These are phyloP conservation scores for Skeletonema menzelii DNA, from an alignment of 108 stramenopile species.

Conservation along the genomic window DNA sequence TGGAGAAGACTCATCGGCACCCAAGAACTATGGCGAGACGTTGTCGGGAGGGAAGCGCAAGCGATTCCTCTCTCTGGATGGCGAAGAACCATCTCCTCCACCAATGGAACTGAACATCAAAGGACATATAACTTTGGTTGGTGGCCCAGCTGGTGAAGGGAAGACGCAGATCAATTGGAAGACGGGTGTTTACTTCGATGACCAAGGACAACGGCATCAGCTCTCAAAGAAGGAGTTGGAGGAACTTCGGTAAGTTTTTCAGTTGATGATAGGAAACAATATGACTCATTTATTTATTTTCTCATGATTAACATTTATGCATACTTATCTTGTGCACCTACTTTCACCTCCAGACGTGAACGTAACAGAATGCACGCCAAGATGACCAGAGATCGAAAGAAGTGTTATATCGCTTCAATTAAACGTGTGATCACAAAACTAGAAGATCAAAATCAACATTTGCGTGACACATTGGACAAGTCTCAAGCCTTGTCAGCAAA, in stretches of 20 bases:
- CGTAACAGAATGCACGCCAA: slow-evolving; percentile 96
- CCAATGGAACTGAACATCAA: slow-evolving; percentile 68
- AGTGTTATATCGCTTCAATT: slow-evolving; percentile 77
- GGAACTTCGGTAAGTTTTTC: slow-evolving; percentile 60
- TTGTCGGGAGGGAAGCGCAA: slow-evolving; percentile 66
- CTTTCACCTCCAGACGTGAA: slow-evolving; percentile 69
- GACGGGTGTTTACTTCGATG: slow-evolving; percentile 71
- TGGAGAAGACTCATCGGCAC: slow-evolving; percentile 2
- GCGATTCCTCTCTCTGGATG: slow-evolving; percentile 62
- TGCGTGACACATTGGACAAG: slow-evolving; percentile 53
- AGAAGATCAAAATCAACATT: slow-evolving; percentile 59
- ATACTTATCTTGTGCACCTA: background rate
- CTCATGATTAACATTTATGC: background rate
- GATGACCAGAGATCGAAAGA: slow-evolving; percentile 92
- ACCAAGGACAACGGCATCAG: slow-evolving; percentile 50
- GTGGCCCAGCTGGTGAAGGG: slow-evolving; percentile 47
- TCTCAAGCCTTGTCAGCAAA: slow-evolving; percentile 12
- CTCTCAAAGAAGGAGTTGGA: slow-evolving; percentile 69
- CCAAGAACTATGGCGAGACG: slow-evolving; percentile 15
- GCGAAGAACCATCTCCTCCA: slow-evolving; percentile 28
- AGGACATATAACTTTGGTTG: slow-evolving; percentile 53
- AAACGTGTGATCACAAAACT: slow-evolving; percentile 83
- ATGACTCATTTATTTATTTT: background rate
- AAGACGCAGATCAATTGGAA: slow-evolving; percentile 87
- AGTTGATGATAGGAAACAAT: background rate